Evolutionary conservation across 805 yeast species (phyloP), one percentile per base, ranked within the genome.

Genomic region (Ogataea henricii): DNA sequence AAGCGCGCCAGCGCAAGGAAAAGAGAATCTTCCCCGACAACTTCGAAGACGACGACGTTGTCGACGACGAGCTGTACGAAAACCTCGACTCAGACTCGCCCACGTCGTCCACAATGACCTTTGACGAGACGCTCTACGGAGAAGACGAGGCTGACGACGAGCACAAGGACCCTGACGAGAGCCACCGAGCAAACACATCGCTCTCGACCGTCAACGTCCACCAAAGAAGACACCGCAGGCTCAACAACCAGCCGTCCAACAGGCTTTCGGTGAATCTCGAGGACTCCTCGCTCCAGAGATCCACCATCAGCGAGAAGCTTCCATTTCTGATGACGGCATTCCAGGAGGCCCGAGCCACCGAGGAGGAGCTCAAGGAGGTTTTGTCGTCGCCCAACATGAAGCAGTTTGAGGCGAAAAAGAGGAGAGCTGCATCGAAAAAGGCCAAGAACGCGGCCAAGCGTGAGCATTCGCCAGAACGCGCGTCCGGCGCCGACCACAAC

Each of bases 291-390:
- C 66, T 74, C 49, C 78, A 73, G 33, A 73, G 72, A 51, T 75
- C 87, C 0, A 77, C 85, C 6, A 67, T 85, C 13, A 59, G 82
- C 1, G 85, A 82, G 42, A 87, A 84, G 59, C 62, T 85, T 51
- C 92, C 92, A 1, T 76, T 76, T 49, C 64, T 85, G 57, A 70
- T 85, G 76, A 71, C 79, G 18, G 90, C 89, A 14, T 85, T 85
- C 58, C 77, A 80, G 60, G 79, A 81, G 50, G 86, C 85, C 2
- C 79, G 74, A 53, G 77, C 73, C 30, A 66, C 81, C 13, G 85
- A 81, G 47, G 77, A 77, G 52, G 88, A 82, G 47, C 53, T 74
- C 12, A 64, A 54, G 35, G 56, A 49, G 41, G 47, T 43, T n/a
- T 44, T 49, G 5, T 21, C 51, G 5, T 43, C 51, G n/a, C 49